Evolutionary conservation across 148 eudicot species (phyloP).

Genomic region (Beta vulgaris): DNA sequence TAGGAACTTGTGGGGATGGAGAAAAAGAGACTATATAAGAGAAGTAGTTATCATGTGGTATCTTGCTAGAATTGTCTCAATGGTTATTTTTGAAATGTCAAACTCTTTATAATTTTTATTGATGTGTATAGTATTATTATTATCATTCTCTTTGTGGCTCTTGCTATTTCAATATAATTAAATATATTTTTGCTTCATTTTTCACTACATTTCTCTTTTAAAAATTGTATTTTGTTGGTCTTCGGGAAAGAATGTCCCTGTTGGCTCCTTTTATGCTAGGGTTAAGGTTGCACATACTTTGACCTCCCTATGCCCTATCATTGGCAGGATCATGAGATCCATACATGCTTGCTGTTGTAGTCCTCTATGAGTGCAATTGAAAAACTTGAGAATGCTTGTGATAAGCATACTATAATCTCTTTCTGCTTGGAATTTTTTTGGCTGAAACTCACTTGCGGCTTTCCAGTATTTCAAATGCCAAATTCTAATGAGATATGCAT

Average conservation of each 20-base stretch:
- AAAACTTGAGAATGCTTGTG: not conserved
- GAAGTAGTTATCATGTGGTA: too few species aligned
- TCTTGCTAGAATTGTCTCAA: too few species aligned
- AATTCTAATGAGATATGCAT: constrained; percentile 20
- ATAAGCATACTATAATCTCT: not conserved
- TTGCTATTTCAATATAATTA: too few species aligned
- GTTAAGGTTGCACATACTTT: not conserved
- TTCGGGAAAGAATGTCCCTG: not conserved
- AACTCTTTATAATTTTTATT: too few species aligned
- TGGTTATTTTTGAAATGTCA: too few species aligned
- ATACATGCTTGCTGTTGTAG: not conserved
- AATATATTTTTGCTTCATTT: not conserved
- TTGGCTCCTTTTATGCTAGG: not conserved
- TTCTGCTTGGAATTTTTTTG: not conserved
- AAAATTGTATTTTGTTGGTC: not conserved
- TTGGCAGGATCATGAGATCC: not conserved
- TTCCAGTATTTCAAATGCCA: not conserved
- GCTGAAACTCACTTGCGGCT: not conserved
- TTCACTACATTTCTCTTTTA: not conserved
- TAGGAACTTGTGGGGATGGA: too few species aligned
- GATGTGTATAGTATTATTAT: not conserved
- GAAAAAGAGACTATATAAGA: too few species aligned
- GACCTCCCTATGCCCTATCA: not conserved
- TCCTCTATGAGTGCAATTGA: not conserved
- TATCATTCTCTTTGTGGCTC: not conserved